Percentiles rank a stretch among this genome's conserved stretches.
phyloP scores from a whole-genome alignment of 2,329 filamentous ascomycete genomes.

The Beauveria rudraprayagi region DNA sequence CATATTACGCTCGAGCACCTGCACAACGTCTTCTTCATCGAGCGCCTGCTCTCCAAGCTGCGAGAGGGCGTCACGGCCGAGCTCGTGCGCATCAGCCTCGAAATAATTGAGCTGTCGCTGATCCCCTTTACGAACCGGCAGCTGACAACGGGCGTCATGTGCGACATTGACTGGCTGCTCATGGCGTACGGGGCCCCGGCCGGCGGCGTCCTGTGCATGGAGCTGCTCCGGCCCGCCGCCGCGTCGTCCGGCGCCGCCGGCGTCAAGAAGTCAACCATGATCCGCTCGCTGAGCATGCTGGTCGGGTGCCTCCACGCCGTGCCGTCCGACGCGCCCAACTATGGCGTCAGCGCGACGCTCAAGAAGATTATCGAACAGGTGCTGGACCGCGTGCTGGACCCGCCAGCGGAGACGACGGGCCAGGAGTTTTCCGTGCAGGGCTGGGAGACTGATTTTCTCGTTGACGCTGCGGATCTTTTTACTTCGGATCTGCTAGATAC shows the following conservation, averaged over 20 bases:
- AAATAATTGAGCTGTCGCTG: conserved; percentile 37
- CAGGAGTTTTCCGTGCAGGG: conserved; percentile 2
- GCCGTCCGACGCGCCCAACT: conserved; percentile 36
- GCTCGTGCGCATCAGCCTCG: conserved; percentile 35
- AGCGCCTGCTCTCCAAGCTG: conserved; percentile 43
- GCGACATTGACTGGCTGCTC: conserved; percentile 39
- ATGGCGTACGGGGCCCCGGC: conserved; percentile 41
- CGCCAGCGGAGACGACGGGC: conserved; percentile 15
- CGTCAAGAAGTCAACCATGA: conserved; percentile 36
- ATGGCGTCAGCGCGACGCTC: conserved; percentile 34
- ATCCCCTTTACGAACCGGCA: conserved; percentile 40
- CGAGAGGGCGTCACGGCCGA: conserved; percentile 27
- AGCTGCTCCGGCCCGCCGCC: conserved; percentile 32
- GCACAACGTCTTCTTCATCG: conserved; percentile 49
- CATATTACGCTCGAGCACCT: conserved; percentile 41
- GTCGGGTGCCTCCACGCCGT: conserved; percentile 43
- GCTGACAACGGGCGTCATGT: conserved; percentile 28
- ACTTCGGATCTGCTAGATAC: conserved; percentile 42
- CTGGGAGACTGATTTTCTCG: conserved; percentile 21
- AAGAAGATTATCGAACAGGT: conserved; percentile 40
- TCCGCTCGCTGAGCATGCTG: conserved; percentile 42
- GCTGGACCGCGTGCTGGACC: conserved; percentile 39
- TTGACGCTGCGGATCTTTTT: conserved; percentile 26
- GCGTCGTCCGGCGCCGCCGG: conserved; percentile 18
- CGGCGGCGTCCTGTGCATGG: conserved; percentile 39